These are phyloP conservation scores for Nemophila menziesii DNA, from an alignment of 257 asterid species.

Conservation along the genomic window DNA sequence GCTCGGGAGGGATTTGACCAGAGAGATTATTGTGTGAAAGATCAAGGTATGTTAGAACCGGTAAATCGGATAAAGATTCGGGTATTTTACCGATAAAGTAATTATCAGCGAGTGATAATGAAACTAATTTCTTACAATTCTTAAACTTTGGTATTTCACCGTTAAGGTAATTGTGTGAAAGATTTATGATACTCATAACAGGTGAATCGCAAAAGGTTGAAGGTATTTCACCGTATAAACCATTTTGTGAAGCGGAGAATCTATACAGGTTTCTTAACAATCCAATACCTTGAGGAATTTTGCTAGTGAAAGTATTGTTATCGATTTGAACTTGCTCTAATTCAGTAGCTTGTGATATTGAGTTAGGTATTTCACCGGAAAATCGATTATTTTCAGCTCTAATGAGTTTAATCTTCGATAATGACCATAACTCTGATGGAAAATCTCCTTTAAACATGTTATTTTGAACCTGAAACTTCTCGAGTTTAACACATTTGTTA, in stretches of 20 bases:
- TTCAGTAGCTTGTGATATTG: conserved; percentile 52
- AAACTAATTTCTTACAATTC: conserved; percentile 53
- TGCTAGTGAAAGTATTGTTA: conserved; percentile 50
- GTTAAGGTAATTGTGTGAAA: conserved; percentile 54
- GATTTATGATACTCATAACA: conserved; percentile 64
- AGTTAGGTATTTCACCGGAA: conserved; percentile 66
- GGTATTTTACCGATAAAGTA: conserved; percentile 61
- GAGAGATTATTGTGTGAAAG: conserved; percentile 64
- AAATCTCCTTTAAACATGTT: conserved; percentile 51
- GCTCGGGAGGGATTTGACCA: conserved; percentile 53
- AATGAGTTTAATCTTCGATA: conserved; percentile 55
- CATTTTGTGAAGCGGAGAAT: conserved; percentile 62
- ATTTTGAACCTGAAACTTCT: conserved; percentile 78
- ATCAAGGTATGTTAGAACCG: conserved; percentile 73
- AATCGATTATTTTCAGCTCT: conserved; percentile 76
- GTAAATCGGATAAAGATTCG: conserved; percentile 46
- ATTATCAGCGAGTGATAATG: conserved; percentile 62
- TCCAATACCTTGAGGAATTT: conserved; percentile 62
- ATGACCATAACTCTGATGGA: conserved; percentile 61
- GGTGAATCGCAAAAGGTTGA: conserved; percentile 76
- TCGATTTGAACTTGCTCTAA: conserved; percentile 89
- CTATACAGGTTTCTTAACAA: conserved; percentile 47
- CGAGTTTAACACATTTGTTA: conserved; percentile 43
- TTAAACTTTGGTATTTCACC: conserved; percentile 57
- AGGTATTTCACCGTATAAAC: conserved; percentile 66